These are phyloP conservation scores for Hordeum marinum DNA, from an alignment of 176 grass and related monocot species.

Conservation along the genomic window DNA sequence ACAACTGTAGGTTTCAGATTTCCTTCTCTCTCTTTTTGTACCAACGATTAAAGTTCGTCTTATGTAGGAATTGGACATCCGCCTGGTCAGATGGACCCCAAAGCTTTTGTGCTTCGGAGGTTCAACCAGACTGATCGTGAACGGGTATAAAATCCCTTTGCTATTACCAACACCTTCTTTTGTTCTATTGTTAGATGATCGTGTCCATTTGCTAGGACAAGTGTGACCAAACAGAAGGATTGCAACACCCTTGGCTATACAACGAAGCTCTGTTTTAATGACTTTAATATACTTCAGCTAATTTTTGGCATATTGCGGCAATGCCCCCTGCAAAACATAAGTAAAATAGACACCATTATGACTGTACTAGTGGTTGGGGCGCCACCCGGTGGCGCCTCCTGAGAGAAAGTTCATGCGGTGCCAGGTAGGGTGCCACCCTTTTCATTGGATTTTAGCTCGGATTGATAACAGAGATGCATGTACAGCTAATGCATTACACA, in stretches of 20 bases:
- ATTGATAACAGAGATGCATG: too few relatives aligned
- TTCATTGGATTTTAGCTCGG: too few relatives aligned
- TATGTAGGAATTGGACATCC: conserved; percentile 73
- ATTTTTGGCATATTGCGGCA: not conserved
- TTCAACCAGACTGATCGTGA: conserved; percentile 63
- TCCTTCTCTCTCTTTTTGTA: not conserved
- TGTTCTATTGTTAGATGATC: not conserved
- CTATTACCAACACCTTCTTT: not conserved
- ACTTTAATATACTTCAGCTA: not conserved
- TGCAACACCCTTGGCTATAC: not conserved
- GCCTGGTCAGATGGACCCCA: conserved; percentile 89
- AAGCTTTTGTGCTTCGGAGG: conserved; percentile 87
- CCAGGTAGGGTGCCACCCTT: too few relatives aligned
- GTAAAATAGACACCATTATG: not conserved
- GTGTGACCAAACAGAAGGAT: not conserved
- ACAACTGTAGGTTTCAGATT: not conserved
- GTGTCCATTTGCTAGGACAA: not conserved
- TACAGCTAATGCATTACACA: too few relatives aligned
- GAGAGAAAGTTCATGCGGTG: too few relatives aligned
- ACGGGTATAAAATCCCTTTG: conserved; percentile 42
- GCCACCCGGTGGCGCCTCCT: too few relatives aligned
- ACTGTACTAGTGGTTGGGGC: too few relatives aligned
- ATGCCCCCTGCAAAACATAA: not conserved
- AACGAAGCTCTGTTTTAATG: not conserved
- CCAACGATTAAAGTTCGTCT: not conserved